Conservation (phyloP, 2,329 filamentous ascomycete genomes). For the Nothopassalora personata region DNA sequence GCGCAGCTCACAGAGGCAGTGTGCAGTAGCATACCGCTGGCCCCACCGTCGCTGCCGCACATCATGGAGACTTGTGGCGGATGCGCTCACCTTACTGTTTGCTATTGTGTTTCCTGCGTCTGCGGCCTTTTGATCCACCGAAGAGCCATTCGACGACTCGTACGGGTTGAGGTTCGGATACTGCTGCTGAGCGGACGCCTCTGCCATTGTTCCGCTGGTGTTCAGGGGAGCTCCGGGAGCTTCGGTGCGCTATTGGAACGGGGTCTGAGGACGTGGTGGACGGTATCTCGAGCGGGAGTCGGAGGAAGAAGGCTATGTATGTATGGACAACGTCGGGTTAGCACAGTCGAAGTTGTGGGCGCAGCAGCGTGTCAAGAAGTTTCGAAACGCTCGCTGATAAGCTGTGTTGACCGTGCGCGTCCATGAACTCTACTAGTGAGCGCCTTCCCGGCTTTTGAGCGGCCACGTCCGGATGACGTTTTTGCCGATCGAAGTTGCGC, state of each 20-base stretch:
- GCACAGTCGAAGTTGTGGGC: background rate
- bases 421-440: background rate
- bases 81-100: constrained; percentile 40
- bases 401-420: background rate
- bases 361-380: background rate
- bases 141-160: constrained; percentile 13
- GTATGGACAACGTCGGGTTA: background rate
- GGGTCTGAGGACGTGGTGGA: background rate
- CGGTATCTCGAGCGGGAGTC: background rate
- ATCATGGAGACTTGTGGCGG: background rate
- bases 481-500: too few relatives aligned
- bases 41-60: background rate
- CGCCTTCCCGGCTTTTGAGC: background rate
- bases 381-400: background rate
- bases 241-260: background rate
- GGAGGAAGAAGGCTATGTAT: background rate
- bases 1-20: background rate
- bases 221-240: constrained; percentile 4
- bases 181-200: constrained; percentile 21
- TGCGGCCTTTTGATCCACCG: constrained; percentile 9
- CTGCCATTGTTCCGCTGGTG: constrained; percentile 15
- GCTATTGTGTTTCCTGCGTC: constrained; percentile 35
- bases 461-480: background rate
- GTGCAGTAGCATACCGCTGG: background rate
- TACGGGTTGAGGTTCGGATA: constrained; percentile 33